phyloP scores from a whole-genome alignment of 192 early-diverging fungal species.

The Coemansia sp. region DNA sequence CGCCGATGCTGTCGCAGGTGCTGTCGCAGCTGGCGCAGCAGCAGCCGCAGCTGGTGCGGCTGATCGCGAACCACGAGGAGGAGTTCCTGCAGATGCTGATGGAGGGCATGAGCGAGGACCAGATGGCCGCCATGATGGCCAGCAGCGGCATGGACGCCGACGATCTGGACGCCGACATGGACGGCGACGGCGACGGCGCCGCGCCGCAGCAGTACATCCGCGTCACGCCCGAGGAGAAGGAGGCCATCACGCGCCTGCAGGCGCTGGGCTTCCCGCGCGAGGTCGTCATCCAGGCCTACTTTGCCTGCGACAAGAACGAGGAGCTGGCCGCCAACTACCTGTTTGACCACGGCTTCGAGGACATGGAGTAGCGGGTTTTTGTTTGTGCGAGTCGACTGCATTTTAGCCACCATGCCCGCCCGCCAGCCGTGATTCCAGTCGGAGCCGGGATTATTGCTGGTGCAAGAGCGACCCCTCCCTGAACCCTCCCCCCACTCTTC shows the following conservation, averaged over 20 bases:
- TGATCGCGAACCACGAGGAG: constrained; percentile 74
- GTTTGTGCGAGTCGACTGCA: too few relatives aligned
- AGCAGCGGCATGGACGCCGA: constrained; percentile 18
- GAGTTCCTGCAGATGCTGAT: constrained; percentile 72
- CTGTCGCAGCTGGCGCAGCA: constrained; percentile 76
- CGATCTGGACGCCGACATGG: constrained; percentile 42
- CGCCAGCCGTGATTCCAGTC: too few relatives aligned
- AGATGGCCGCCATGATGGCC: constrained; percentile 17
- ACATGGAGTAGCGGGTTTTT: constrained; percentile 27
- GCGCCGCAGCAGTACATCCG: constrained; percentile 60
- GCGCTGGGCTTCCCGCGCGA: constrained; percentile 82
- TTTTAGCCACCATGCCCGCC: too few relatives aligned
- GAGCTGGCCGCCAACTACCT: constrained; percentile 94
- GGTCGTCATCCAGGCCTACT: constrained; percentile 84
- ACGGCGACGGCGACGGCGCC: constrained; percentile 55
- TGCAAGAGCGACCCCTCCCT: too few relatives aligned
- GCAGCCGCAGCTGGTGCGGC: constrained; percentile 78
- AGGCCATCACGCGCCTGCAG: constrained; percentile 76
- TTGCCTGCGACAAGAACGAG: constrained; percentile 98
- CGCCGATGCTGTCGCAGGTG: constrained; percentile 79
- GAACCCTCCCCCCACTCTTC: too few relatives aligned
- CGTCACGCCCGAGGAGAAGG: constrained; percentile 85
- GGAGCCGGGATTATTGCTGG: too few relatives aligned
- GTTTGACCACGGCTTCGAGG: constrained; percentile 74
- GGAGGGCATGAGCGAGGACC: constrained; percentile 33